Evolutionary conservation across 495 filamentous ascomycete species (phyloP), one percentile per base, ranked within the genome.

Genomic region (Cetradonia linearis): DNA sequence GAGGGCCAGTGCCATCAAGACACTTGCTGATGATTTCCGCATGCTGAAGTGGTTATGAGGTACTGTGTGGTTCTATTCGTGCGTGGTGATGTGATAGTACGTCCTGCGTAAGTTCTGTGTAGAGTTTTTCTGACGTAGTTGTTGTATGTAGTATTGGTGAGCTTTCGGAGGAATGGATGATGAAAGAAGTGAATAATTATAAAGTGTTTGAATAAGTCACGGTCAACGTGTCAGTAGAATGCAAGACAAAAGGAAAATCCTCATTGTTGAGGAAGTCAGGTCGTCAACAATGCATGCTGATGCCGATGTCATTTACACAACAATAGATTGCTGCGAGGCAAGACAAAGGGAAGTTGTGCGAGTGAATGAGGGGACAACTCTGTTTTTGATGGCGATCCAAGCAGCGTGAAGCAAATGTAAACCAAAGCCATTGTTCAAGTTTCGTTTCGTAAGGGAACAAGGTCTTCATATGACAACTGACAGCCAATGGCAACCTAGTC

Each of bases 1-100:
- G 25, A 77, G 67, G 54, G 69, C 59, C 53, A 75, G 59, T 55
- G 62, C 64, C 61, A 58, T 65, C 64, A 66, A 62, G 62, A 64
- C 64, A 54, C 20, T 28, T 59, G 56, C 49, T 18, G 57, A 27
- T n/a, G 56, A 60, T n/a, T 27, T 27, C 23, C 28, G 48, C 63
- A 66, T 66, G 50, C 1, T 56, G 55, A 28, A 28, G 16, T 37
- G 16, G 23, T 7, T 42, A 8, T 5, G 56, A 27, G 37, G 1
- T 44, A n/a, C 46, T 30, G 11, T 13, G 47, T 63, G 30, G 27
- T 27, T 20, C 20, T 38, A 31, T 25, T 40, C 23, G 25, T 59
- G 20, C 28, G 34, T 34, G 50, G 10, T 50, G 58, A 42, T 18
- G n/a, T 54, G 18, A 56, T 20, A 30, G 49, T 46, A 59, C 56